A percentile compares a stretch with the other conserved stretches of the same genome.
Evolutionary conservation across 805 yeast species (phyloP).

Genomic region (Brettanomyces naardenensis): DNA sequence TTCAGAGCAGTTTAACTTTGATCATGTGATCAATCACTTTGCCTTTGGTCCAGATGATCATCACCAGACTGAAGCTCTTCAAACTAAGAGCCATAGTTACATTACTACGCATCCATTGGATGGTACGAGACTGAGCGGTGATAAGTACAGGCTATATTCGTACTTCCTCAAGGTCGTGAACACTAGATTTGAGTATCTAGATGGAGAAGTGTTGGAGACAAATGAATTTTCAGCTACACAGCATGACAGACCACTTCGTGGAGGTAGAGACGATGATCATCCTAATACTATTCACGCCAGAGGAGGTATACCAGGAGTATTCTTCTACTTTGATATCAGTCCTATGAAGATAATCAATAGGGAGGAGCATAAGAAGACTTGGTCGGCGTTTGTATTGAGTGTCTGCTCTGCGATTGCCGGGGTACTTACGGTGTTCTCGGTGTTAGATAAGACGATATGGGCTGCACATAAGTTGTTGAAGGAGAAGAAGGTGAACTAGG

Average conservation of each 20-base stretch:
- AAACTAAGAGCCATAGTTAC: slow-evolving; percentile 18
- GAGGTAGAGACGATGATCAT: slow-evolving; percentile 90
- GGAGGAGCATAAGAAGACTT: slow-evolving; percentile 65
- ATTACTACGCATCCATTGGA: slow-evolving; percentile 62
- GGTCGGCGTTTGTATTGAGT: slow-evolving; percentile 77
- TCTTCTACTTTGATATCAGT: slow-evolving; percentile 82
- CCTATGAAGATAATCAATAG: slow-evolving; percentile 86
- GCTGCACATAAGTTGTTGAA: slow-evolving; percentile 75
- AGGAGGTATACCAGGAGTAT: slow-evolving; percentile 90
- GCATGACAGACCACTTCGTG: slow-evolving; percentile 77
- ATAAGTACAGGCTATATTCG: slow-evolving; percentile 57
- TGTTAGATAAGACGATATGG: slow-evolving; percentile 80
- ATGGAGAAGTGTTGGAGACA: slow-evolving; percentile 53
- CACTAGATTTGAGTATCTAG: slow-evolving; percentile 70
- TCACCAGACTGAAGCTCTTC: slow-evolving; percentile 8
- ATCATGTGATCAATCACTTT: slow-evolving; percentile 72
- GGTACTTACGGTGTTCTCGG: slow-evolving; percentile 84
- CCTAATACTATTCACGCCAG: slow-evolving; percentile 72
- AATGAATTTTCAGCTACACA: slow-evolving; percentile 85
- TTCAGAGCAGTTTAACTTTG: slow-evolving; percentile 56
- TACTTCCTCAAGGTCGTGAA: slow-evolving; percentile 88
- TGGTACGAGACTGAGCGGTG: slow-evolving; percentile 33
- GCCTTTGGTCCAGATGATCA: slow-evolving; percentile 65
- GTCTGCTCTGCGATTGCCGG: slow-evolving; percentile 90
- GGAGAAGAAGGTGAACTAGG: slow-evolving; percentile 66